A percentile compares a stretch with the other conserved stretches of the same genome.
These are phyloP conservation scores for Biscutella laevigata DNA, from an alignment of 441 rosid genomes.

Conservation along the genomic window DNA sequence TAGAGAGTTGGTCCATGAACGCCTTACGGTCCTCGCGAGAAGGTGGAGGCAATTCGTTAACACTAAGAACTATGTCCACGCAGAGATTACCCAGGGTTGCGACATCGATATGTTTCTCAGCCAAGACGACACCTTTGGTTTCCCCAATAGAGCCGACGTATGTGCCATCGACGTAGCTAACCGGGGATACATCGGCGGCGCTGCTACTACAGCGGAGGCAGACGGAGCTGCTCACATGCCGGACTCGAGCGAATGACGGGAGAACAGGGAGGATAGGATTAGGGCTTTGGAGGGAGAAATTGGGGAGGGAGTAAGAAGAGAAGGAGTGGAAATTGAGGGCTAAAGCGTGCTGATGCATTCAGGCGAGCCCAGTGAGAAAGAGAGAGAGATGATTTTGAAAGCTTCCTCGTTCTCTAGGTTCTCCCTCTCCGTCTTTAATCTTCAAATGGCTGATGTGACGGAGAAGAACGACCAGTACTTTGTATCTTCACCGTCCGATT, in stretches of 20 bases:
- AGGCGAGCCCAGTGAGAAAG: constrained; percentile 12
- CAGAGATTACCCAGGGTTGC: constrained; percentile 89
- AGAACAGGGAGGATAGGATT: constrained; percentile 19
- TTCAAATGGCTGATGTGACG: neutral
- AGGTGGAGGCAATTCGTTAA: constrained; percentile 69
- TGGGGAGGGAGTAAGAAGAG: constrained; percentile 34
- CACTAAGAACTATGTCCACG: constrained; percentile 81
- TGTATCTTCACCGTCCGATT: too few relatives aligned
- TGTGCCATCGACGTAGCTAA: constrained; percentile 21
- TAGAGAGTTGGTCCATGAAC: constrained; percentile 56
- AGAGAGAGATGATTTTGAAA: neutral
- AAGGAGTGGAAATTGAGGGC: constrained; percentile 33
- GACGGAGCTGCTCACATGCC: constrained; percentile 13
- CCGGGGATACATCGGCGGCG: constrained; percentile 29
- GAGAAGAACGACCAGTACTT: too few relatives aligned
- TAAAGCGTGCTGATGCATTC: constrained; percentile 52
- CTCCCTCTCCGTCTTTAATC: constrained; percentile 5
- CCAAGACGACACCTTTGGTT: constrained; percentile 18
- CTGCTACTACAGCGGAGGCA: constrained; percentile 27
- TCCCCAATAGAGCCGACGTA: constrained; percentile 16
- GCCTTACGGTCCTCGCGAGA: constrained; percentile 45
- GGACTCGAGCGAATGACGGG: constrained; percentile 19
- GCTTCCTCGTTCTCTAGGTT: constrained; percentile 3
- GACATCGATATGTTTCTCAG: constrained; percentile 55
- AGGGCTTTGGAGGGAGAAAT: constrained; percentile 22